Conservation (phyloP, 2,329 filamentous ascomycete species). For the Aquanectria penicillioides region DNA sequence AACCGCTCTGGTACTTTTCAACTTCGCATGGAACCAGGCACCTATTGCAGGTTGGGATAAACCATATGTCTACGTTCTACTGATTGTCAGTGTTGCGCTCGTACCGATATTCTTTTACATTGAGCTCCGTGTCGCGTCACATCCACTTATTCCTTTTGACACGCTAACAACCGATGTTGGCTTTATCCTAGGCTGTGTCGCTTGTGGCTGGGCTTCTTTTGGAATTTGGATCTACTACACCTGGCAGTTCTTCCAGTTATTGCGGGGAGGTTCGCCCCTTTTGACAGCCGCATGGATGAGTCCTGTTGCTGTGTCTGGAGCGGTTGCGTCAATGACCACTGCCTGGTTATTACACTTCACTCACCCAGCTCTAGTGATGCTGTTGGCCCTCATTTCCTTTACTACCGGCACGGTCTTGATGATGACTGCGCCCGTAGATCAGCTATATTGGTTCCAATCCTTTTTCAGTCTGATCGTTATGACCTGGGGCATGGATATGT, state of each 20-base stretch:
- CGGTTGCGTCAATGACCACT: constrained; percentile 55
- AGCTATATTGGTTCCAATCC: constrained; percentile 72
- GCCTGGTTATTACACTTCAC: constrained; percentile 51
- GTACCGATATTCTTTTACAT: constrained; percentile 66
- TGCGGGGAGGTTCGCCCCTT: constrained; percentile 55
- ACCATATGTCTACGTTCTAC: constrained; percentile 64
- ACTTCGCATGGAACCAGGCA: constrained; percentile 75
- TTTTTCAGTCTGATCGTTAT: constrained; percentile 69
- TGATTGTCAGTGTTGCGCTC: constrained; percentile 67
- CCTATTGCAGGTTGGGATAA: constrained; percentile 67
- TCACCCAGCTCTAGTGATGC: constrained; percentile 52
- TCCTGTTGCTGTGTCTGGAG: constrained; percentile 55
- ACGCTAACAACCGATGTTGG: constrained; percentile 57
- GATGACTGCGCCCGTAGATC: constrained; percentile 59
- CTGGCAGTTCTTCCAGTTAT: constrained; percentile 59
- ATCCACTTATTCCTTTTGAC: constrained; percentile 67
- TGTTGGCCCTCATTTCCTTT: constrained; percentile 56
- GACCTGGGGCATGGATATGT: constrained; percentile 72
- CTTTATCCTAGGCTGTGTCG: constrained; percentile 66
- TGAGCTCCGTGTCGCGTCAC: constrained; percentile 57
- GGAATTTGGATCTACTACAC: constrained; percentile 65
- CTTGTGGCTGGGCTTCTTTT: constrained; percentile 64
- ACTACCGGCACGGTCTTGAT: constrained; percentile 54
- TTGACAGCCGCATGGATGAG: constrained; percentile 56
- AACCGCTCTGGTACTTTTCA: constrained; percentile 67